phyloP scores from a whole-genome alignment of 1,139 yeast species.

The Nadsonia starkeyi-henricii region DNA sequence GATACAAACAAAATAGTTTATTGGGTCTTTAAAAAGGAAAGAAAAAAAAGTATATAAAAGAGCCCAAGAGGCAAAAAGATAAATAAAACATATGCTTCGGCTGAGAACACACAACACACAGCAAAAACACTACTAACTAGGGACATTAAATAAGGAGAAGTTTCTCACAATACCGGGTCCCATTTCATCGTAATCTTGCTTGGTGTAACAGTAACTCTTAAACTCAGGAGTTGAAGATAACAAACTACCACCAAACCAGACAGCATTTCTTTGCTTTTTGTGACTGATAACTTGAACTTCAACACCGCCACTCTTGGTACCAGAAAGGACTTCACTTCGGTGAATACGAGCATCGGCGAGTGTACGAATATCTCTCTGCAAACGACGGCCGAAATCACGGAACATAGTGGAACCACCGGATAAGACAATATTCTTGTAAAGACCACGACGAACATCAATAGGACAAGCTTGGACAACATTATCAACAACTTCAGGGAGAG shows the following conservation, averaged over 20 bases:
- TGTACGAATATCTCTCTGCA: constrained; percentile 84
- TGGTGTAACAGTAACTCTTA: constrained; percentile 91
- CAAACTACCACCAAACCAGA: constrained; percentile 97
- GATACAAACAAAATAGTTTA: too few species aligned
- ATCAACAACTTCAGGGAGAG: constrained; percentile 89
- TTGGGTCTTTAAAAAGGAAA: too few species aligned
- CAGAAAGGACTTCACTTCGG: constrained; percentile 59
- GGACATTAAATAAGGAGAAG: constrained; percentile 84
- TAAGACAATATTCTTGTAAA: constrained; percentile 86
- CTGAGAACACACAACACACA: background rate
- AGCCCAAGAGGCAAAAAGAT: background rate
- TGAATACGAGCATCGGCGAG: constrained; percentile 83
- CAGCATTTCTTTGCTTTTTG: constrained; percentile 95
- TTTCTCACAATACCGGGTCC: constrained; percentile 97
- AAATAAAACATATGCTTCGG: background rate
- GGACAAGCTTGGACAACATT: constrained; percentile 92
- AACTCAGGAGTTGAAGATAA: constrained; percentile 96
- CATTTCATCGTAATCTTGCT: constrained; percentile 91
- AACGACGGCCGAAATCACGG: constrained; percentile 92
- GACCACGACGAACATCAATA: constrained; percentile 92
- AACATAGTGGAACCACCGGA: constrained; percentile 99
- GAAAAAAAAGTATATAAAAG: too few species aligned
- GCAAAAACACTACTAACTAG: constrained; percentile 21
- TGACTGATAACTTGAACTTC: constrained; percentile 95
- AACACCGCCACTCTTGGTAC: constrained; percentile 81